A percentile compares a stretch with the other conserved stretches of the same genome.
phyloP scores from a whole-genome alignment of 106 monocot species.

The Dendrobium chrysotoxum region DNA sequence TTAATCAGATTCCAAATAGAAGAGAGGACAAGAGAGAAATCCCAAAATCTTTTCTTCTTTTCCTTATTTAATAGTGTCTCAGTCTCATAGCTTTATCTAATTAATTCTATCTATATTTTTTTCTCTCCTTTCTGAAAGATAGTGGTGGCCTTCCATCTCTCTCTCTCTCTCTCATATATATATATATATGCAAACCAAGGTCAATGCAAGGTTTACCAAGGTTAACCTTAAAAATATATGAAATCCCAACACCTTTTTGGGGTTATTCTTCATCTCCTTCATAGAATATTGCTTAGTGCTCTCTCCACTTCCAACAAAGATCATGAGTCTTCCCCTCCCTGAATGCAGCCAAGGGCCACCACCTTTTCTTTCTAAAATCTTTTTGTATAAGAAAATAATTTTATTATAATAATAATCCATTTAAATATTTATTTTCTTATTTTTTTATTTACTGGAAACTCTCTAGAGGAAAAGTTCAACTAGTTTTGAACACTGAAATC shows the following conservation, averaged over 20 bases:
- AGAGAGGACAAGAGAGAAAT: background rate
- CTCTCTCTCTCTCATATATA: background rate
- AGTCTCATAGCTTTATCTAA: background rate
- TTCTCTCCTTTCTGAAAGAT: background rate
- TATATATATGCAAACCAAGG: background rate
- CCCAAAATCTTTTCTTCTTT: background rate
- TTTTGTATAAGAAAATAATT: too few relatives aligned
- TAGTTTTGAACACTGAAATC: too few relatives aligned
- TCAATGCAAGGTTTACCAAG: background rate
- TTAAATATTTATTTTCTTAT: background rate
- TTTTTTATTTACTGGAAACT: too few relatives aligned
- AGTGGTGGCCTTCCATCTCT: background rate
- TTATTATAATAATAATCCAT: background rate
- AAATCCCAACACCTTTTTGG: background rate
- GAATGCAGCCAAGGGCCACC: too few relatives aligned
- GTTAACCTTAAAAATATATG: background rate
- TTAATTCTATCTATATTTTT: background rate
- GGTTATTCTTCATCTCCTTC: background rate
- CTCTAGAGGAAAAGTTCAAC: too few relatives aligned
- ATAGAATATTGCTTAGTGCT: background rate
- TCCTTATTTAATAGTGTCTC: background rate
- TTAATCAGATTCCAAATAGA: background rate
- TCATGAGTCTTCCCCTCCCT: background rate
- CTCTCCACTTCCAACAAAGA: background rate
- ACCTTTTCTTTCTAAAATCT: too few relatives aligned